Base-by-base conservation (phyloP, 345 rosid species). In the Syzygium jambos region DNA sequence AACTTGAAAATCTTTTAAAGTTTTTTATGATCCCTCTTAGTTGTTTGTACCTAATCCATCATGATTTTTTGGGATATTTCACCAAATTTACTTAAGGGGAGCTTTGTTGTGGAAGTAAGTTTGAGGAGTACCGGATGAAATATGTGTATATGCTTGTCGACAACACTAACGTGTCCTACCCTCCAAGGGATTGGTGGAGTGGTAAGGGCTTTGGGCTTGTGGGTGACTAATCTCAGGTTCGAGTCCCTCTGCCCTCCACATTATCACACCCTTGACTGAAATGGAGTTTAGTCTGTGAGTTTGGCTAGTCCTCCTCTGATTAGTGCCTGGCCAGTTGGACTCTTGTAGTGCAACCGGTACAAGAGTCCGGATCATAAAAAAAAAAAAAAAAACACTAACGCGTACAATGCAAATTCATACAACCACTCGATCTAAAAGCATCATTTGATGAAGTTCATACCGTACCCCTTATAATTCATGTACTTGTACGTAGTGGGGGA, bases 281-380 rank as follows among this genome's bases (percentile, higher is more conserved):
- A 41, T 41, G 5, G 43, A 43, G 46, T 1, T 4, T 43, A 43
- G 1, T 43, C 1, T 43, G 7, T 43, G 46, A 0, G 46, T 43
- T 43, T 43, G 7, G 7, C 46, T 43, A 43, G 7, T 43, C 1
- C 46, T 43, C 46, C 46, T 1, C 46, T 43, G 46, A 6, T 43
- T 43, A 43, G 46, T 43, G 46, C 46, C 46, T 43, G 7, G 4
- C 46, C 5, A 1, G 46, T 43, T 1, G 7, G 46, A 43, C 1
- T 43, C 7, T 43, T 43, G 7, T 43, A 6, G 1, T 43, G 7
- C 7, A 1, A 7, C 46, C 5, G 7, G 7, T 43, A 1, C 7
- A 7, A 43, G 46, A 43, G 46, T 43, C 46, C 46, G 1, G 7
- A 43, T 43, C 7, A 43, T 4, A 43, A 43, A 43, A 43, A 41